phyloP scores from a whole-genome alignment of 1,139 yeast species.

The Blastobotrys elegans region DNA sequence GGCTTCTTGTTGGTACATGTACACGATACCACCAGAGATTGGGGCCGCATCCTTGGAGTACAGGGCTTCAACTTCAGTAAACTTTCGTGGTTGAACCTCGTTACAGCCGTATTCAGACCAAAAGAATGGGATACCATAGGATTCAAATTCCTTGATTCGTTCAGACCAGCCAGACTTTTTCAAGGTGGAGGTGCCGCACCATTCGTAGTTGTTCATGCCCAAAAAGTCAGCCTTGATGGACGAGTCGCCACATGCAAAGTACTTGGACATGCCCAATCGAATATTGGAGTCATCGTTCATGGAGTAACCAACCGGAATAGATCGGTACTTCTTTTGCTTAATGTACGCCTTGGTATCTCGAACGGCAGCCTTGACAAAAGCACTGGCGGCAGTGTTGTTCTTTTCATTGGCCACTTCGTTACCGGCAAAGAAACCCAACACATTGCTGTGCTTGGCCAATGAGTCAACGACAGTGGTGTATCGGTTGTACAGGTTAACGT shows the following conservation, averaged over 20 bases:
- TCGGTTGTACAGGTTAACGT: conserved; percentile 47
- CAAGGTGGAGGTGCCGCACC: conserved; percentile 85
- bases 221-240: conserved; percentile 80
- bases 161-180: conserved; percentile 74
- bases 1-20: conserved; percentile 84
- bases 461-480: conserved; percentile 67
- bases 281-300: conserved; percentile 85
- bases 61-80: conserved; percentile 62
- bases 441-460: conserved; percentile 74
- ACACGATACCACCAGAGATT: conserved; percentile 91
- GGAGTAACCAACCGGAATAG: conserved; percentile 90
- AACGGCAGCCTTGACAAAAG: conserved; percentile 76
- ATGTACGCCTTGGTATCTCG: conserved; percentile 81
- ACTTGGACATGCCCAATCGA: conserved; percentile 54
- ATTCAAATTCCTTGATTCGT: conserved; percentile 65
- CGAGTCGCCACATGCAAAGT: conserved; percentile 65
- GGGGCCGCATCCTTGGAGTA: conserved; percentile 66
- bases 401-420: conserved; percentile 85
- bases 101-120: conserved; percentile 95
- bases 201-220: conserved; percentile 94
- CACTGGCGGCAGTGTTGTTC: conserved; percentile 62
- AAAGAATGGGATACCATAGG: conserved; percentile 70
- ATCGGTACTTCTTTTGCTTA: conserved; percentile 51
- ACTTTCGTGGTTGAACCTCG: conserved; percentile 58
- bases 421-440: conserved; percentile 92